phyloP scores from a whole-genome alignment of 2,329 filamentous ascomycete species.

The Colletotrichum musicola region DNA sequence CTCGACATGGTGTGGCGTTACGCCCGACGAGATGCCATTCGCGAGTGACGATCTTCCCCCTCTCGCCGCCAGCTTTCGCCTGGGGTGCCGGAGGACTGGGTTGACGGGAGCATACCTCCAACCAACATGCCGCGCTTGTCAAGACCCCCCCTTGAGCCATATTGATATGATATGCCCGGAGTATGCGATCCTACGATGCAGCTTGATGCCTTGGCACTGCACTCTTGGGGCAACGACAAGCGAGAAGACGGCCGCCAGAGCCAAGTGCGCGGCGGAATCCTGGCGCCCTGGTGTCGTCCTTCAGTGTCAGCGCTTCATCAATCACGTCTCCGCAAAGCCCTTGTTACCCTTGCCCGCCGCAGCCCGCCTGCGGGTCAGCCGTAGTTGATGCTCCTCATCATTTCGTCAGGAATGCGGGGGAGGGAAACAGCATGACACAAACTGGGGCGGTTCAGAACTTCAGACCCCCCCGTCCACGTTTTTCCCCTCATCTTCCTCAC shows the following conservation, averaged over 20 bases:
- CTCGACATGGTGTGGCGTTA: constrained; percentile 18
- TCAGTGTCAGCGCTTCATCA: too few relatives aligned
- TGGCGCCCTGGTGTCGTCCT: too few relatives aligned
- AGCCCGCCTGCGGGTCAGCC: background rate
- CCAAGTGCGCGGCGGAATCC: too few relatives aligned
- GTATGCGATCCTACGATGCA: background rate
- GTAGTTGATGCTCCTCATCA: constrained; percentile 6
- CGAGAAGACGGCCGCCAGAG: too few relatives aligned
- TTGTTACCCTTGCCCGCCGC: too few relatives aligned
- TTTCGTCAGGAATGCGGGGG: constrained; percentile 35
- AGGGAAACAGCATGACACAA: constrained; percentile 23
- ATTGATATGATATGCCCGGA: background rate
- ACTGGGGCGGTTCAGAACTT: constrained; percentile 5
- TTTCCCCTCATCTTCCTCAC: background rate
- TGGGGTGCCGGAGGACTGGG: background rate
- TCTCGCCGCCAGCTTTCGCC: background rate
- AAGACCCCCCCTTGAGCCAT: background rate
- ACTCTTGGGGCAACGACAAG: too few relatives aligned
- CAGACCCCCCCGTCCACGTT: background rate
- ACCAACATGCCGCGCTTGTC: background rate
- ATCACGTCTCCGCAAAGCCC: too few relatives aligned
- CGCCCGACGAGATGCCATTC: constrained; percentile 29
- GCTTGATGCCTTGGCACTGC: too few relatives aligned
- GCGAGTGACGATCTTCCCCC: background rate
- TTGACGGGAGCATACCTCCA: background rate